Conservation (phyloP, 768 basidiomycete species). For the Termitomyces heimii region DNA sequence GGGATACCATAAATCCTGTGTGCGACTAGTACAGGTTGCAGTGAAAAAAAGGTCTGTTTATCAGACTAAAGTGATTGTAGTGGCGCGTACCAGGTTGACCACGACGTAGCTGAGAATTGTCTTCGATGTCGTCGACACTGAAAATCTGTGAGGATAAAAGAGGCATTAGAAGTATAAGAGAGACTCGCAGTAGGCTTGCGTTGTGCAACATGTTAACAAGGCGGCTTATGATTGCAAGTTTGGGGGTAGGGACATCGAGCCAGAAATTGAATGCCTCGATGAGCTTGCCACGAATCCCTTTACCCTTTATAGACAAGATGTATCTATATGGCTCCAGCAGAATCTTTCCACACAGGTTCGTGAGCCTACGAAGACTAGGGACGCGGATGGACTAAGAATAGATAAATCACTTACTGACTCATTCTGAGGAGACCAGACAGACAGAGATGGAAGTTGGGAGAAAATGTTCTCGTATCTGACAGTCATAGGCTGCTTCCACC, state of each 20-base stretch:
- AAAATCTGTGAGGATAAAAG: neutral
- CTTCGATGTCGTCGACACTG: conserved; percentile 94
- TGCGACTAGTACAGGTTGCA: conserved; percentile 50
- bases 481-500: neutral
- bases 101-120: conserved; percentile 79
- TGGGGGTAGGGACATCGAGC: conserved; percentile 74
- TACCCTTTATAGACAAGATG: conserved; percentile 78
- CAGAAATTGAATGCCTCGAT: conserved; percentile 92
- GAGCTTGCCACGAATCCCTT: conserved; percentile 83
- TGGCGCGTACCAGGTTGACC: conserved; percentile 74
- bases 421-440: neutral
- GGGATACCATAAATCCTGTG: conserved; percentile 97
- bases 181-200: conserved; percentile 78
- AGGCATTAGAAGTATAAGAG: too few relatives aligned
- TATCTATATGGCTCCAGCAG: conserved; percentile 88
- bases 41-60: too few relatives aligned
- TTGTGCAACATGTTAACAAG: conserved; percentile 94
- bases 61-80: too few relatives aligned
- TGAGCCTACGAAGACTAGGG: neutral
- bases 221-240: conserved; percentile 65
- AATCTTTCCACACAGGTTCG: neutral
- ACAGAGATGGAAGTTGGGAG: neutral
- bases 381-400: neutral
- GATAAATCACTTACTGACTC: neutral
- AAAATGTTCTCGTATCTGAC: neutral